Base-by-base conservation (phyloP, 805 yeast genomes). In the Metschnikowia picachoensis region DNA sequence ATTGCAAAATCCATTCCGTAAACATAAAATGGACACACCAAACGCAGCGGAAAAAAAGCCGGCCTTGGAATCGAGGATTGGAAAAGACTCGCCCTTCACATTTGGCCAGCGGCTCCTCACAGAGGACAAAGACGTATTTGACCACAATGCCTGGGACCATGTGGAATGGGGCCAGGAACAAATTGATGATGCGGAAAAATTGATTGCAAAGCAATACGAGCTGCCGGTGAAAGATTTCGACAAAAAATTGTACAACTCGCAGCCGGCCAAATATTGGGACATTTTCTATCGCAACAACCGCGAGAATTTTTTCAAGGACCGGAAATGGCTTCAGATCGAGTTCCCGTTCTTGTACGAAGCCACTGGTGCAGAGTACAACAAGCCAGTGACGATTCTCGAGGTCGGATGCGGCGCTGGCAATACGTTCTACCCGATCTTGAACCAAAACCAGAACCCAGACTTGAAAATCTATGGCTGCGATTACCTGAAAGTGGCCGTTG, bases 391-490 rank as follows among this genome's bases (percentile, higher is more conserved):
- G 3, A 84, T 94, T 30, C 74, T 94, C 45, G 99, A 94, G 65
- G 85, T 94, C 39, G 99, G 99, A 3, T 94, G 99, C 68, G 99
- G 99, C 46, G 98, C 97, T 5, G 99, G 99, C 10, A 94, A 94
- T 65, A 94, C 99, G 0, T 78, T 94, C 72, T 94, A 85, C 64
- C 99, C 99, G 4, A 83, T 94, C 16, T 68, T 94, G 47, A 77
- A 77, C 45, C 90, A 85, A 56, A 94, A 94, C 63, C 74, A 87
- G 62, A 94, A 94, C 66, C 82, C 83, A n/a, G 67, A 82, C 27
- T 68, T 94, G 43, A 76, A 70, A 54, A 79, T 94, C 8, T 76
- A 80, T 44, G 99, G 96, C 2, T 94, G 90, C 41, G 99, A 94
- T 66, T 94, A 86, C 62, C 85, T 95, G 47, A 81, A 83, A 48